phyloP scores from a whole-genome alignment of 208 protist genomes.

The Wallacemonas sp. region DNA sequence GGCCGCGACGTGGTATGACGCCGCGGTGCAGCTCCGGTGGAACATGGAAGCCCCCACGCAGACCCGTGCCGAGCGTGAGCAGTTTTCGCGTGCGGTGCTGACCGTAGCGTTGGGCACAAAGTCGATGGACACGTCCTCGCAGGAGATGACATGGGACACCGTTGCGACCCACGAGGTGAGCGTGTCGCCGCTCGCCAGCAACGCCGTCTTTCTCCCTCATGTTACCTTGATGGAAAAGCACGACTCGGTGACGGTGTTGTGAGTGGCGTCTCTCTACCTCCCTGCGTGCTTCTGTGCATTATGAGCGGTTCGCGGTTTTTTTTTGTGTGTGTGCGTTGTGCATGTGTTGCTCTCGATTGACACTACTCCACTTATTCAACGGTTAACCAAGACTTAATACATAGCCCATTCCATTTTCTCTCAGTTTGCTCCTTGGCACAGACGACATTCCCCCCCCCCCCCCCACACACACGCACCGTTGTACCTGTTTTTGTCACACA shows the following conservation, averaged over 20 bases:
- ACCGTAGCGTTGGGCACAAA: neutral
- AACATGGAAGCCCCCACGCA: neutral
- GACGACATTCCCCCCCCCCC: too few relatives aligned
- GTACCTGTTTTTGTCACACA: too few relatives aligned
- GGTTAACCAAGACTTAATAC: too few relatives aligned
- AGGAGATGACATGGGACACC: neutral
- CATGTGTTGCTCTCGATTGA: too few relatives aligned
- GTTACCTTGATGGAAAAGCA: slow-evolving; percentile 62
- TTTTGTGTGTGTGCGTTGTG: too few relatives aligned
- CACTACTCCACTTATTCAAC: too few relatives aligned
- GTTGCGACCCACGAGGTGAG: neutral
- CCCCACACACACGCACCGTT: too few relatives aligned
- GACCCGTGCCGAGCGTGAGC: too few relatives aligned
- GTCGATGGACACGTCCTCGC: neutral
- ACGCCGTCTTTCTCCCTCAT: slow-evolving; percentile 48
- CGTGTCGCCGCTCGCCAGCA: neutral
- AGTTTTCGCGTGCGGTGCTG: neutral
- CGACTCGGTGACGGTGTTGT: slow-evolving; percentile 35
- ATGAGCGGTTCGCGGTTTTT: too few relatives aligned
- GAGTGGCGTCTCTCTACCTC: neutral
- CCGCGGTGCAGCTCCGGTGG: slow-evolving; percentile 27
- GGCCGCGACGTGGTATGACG: slow-evolving; percentile 14
- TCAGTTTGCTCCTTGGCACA: too few relatives aligned
- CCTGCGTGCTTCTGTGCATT: slow-evolving; percentile 13
- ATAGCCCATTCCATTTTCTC: too few relatives aligned